Evolutionary conservation across 345 rosid species (phyloP).

Genomic region (Adansonia digitata): DNA sequence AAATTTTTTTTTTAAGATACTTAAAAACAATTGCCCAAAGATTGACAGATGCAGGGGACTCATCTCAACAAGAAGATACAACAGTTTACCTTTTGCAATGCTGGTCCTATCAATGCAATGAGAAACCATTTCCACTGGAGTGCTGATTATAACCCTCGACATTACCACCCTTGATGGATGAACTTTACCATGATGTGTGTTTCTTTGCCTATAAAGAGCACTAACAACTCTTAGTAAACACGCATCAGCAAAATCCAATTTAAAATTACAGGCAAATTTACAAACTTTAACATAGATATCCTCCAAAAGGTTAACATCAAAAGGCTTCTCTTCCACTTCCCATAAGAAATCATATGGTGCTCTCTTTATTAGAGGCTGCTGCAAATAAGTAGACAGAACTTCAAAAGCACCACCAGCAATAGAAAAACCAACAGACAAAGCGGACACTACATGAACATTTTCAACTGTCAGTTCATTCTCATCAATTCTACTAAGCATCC

Average conservation of each 20-base stretch:
- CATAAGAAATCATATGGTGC: conserved; percentile 44
- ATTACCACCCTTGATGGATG: conserved; percentile 55
- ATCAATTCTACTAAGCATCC: conserved; percentile 47
- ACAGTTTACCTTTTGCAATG: conserved; percentile 52
- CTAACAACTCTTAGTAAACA: conserved; percentile 62
- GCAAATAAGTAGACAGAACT: conserved; percentile 45
- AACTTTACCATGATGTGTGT: conserved; percentile 28
- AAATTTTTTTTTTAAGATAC: conserved; percentile 27
- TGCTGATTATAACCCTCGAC: conserved; percentile 43
- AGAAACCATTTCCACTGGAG: conserved; percentile 60
- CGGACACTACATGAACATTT: conserved; percentile 24
- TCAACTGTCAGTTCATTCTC: conserved; percentile 21
- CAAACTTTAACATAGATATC: conserved; percentile 54
- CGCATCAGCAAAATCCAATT: conserved; percentile 43
- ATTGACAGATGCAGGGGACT: conserved; percentile 63
- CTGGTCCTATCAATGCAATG: conserved; percentile 44
- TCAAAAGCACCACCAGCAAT: conserved; percentile 67
- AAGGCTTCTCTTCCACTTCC: conserved; percentile 42
- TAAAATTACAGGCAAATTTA: conserved; percentile 42
- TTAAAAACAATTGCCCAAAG: conserved; percentile 50
- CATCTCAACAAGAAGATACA: conserved; percentile 64
- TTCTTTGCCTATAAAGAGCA: conserved; percentile 38
- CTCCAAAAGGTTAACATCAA: conserved; percentile 48
- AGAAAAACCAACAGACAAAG: conserved; percentile 52
- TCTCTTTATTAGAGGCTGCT: conserved; percentile 39